phyloP scores from a whole-genome alignment of 768 basidiomycete species.

The Aureoboletus auriporus region DNA sequence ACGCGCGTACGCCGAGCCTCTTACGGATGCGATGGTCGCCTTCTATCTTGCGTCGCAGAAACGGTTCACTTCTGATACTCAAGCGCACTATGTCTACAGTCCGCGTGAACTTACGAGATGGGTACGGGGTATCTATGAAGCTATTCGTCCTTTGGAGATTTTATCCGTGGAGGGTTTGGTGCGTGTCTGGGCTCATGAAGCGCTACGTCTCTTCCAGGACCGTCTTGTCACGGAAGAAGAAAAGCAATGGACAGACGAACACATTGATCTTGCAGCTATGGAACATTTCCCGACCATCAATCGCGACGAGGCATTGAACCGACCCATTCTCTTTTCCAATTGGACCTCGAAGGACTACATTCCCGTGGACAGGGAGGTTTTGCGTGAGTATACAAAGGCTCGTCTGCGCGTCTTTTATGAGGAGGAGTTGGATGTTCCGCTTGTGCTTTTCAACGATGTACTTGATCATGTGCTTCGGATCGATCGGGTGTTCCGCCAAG shows the following conservation, averaged over 20 bases:
- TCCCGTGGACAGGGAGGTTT: conserved; percentile 86
- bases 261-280: conserved; percentile 79
- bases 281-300: conserved; percentile 93
- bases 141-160: conserved; percentile 90
- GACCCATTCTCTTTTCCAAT: conserved; percentile 97
- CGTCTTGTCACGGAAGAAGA: conserved; percentile 92
- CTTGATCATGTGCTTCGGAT: conserved; percentile 97
- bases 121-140: conserved; percentile 96
- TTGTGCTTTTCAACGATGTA: conserved; percentile 98
- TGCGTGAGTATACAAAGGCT: conserved; percentile 96
- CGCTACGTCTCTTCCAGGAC: conserved; percentile 95
- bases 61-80: conserved; percentile 92
- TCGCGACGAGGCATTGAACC: conserved; percentile 74
- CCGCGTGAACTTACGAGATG: conserved; percentile 98
- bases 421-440: conserved; percentile 95
- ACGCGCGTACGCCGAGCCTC: conserved; percentile 86
- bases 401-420: conserved; percentile 98
- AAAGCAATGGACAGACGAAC: conserved; percentile 91
- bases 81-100: conserved; percentile 98
- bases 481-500: conserved; percentile 97
- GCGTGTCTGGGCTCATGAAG: conserved; percentile 97
- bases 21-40: conserved; percentile 96
- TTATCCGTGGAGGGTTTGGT: conserved; percentile 93
- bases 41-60: conserved; percentile 95
- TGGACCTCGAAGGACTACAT: conserved; percentile 99